Conservation (phyloP, 1,139 yeast genomes). For the Candida gigantensis region DNA sequence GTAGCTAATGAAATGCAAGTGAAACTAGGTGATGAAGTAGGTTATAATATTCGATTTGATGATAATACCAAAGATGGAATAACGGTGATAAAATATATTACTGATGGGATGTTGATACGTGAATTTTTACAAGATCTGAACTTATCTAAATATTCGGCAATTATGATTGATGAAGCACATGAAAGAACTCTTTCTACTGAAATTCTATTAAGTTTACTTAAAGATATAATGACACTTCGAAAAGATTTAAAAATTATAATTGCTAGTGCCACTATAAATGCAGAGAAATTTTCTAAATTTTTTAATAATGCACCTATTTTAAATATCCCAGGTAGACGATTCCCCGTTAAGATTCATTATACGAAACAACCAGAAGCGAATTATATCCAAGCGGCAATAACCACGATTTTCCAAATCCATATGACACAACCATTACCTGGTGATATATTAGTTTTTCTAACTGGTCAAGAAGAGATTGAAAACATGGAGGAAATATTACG, state of each 20-base stretch:
- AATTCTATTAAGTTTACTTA: constrained; percentile 77
- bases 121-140: constrained; percentile 81
- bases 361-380: constrained; percentile 89
- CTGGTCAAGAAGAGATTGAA: constrained; percentile 96
- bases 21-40: constrained; percentile 75
- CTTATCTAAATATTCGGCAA: constrained; percentile 66
- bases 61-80: constrained; percentile 38
- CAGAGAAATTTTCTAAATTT: constrained; percentile 76
- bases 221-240: constrained; percentile 57
- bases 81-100: constrained; percentile 80
- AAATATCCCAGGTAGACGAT: constrained; percentile 85
- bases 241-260: constrained; percentile 73
- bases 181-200: constrained; percentile 94
- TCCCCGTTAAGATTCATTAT: constrained; percentile 84
- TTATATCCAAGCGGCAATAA: constrained; percentile 84
- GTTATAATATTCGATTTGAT: constrained; percentile 86
- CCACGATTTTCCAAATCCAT: constrained; percentile 79
- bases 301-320: constrained; percentile 85
- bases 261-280: constrained; percentile 94
- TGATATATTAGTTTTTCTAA: constrained; percentile 85
- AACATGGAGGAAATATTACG: constrained; percentile 68
- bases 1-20: constrained; percentile 86
- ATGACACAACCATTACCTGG: constrained; percentile 66
- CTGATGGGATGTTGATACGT: constrained; percentile 91
- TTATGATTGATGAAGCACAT: constrained; percentile 97